These are phyloP conservation scores for Cardamine resedifolia DNA, from an alignment of 345 rosid genomes.

Conservation along the genomic window DNA sequence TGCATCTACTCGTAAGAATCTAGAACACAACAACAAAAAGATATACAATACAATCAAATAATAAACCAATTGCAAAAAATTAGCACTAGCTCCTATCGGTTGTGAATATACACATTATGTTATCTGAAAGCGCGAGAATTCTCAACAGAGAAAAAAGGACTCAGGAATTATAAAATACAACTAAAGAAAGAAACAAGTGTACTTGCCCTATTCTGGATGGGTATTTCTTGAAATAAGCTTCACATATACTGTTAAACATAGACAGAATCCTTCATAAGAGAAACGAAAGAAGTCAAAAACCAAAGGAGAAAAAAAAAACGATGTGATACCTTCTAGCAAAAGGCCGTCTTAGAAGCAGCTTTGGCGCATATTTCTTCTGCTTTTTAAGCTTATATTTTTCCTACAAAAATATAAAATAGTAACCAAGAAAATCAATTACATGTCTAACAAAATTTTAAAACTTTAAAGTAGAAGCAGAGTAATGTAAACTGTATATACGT, in stretches of 20 bases:
- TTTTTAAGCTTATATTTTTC: slow-evolving; percentile 86
- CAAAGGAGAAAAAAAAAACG: not conserved
- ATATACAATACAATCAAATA: slow-evolving; percentile 7
- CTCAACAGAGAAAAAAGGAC: not conserved
- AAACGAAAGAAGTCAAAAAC: not conserved
- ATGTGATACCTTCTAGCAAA: slow-evolving; percentile 59
- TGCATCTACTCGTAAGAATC: slow-evolving; percentile 77
- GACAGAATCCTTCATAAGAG: slow-evolving; percentile 14
- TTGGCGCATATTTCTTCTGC: slow-evolving; percentile 96
- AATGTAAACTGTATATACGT: not conserved
- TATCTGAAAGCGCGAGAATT: not conserved
- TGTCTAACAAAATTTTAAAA: not conserved
- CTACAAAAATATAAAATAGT: slow-evolving; percentile 41
- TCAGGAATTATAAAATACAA: not conserved
- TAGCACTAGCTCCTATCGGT: not conserved
- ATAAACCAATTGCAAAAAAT: not conserved
- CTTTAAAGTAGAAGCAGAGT: slow-evolving; percentile 3
- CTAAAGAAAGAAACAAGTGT: slow-evolving; percentile 7
- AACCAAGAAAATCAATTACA: not conserved
- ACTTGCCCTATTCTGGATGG: slow-evolving; percentile 79
- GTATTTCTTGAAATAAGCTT: slow-evolving; percentile 87
- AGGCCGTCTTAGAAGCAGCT: slow-evolving; percentile 78
- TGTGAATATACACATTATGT: not conserved
- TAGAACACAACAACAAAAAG: slow-evolving; percentile 32
- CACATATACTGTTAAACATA: slow-evolving; percentile 71